phyloP scores from a whole-genome alignment of 345 rosid species.

The Eutrema yunnanense region DNA sequence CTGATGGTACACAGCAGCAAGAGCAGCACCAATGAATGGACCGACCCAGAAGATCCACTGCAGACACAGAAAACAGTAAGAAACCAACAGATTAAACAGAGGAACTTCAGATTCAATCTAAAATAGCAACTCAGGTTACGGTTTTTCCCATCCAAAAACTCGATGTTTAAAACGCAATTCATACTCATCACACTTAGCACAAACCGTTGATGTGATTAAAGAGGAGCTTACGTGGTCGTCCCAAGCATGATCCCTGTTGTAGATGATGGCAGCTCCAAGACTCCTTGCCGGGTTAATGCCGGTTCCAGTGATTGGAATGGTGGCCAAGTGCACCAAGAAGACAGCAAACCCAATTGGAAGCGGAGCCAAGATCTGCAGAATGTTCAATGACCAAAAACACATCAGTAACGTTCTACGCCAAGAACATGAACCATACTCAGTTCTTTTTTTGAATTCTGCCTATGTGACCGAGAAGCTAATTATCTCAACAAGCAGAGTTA shows the following conservation, averaged over 20 bases:
- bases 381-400: not conserved
- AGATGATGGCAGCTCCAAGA: slow-evolving; percentile 69
- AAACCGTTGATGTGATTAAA: not conserved
- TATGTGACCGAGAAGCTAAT: not conserved
- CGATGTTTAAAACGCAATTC: not conserved
- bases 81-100: not conserved
- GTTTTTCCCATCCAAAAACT: not conserved
- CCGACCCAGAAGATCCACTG: slow-evolving; percentile 86
- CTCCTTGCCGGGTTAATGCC: slow-evolving; percentile 76
- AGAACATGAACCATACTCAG: not conserved
- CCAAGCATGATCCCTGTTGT: slow-evolving; percentile 47
- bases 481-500: too few relatives aligned
- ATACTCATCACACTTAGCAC: not conserved
- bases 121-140: not conserved
- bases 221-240: slow-evolving; percentile 41
- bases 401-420: not conserved
- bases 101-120: not conserved
- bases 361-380: slow-evolving; percentile 57
- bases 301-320: slow-evolving; percentile 66
- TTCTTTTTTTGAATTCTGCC: not conserved
- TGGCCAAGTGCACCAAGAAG: slow-evolving; percentile 68
- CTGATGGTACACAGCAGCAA: slow-evolving; percentile 72
- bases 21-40: slow-evolving; percentile 70
- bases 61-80: not conserved
- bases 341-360: slow-evolving; percentile 73